These are phyloP conservation scores for Asclepias syriaca DNA, from an alignment of 257 asterid species.

Conservation along the genomic window DNA sequence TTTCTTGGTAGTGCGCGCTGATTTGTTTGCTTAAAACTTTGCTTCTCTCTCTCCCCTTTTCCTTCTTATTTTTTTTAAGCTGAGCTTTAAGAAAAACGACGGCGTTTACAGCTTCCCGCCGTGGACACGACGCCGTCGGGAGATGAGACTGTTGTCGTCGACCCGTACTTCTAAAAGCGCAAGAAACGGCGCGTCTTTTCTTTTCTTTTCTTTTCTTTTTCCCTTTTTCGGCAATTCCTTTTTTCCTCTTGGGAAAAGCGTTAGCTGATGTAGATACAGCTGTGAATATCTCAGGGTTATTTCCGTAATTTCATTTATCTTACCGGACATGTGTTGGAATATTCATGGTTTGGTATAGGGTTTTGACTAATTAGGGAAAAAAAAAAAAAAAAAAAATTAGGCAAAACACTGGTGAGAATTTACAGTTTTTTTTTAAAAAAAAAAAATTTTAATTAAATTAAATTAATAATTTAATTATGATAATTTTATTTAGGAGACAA, in stretches of 20 bases:
- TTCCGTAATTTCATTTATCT: not conserved
- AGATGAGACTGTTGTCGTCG: constrained; percentile 18
- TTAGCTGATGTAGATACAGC: constrained; percentile 14
- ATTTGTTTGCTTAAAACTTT: not conserved
- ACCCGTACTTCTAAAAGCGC: constrained; percentile 7
- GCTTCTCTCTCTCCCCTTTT: not conserved
- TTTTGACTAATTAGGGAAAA: not conserved
- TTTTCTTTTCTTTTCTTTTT: not conserved
- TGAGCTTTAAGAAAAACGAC: constrained; percentile 13
- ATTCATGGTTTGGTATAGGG: constrained; percentile 1
- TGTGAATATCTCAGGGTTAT: constrained; percentile 13
- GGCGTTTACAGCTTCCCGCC: constrained; percentile 6
- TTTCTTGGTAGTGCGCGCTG: constrained; percentile 10
- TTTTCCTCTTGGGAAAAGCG: constrained; percentile 14
- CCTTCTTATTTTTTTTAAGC: not conserved
- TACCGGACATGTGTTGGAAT: not conserved
- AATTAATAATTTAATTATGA: too few relatives aligned
- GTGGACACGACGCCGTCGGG: not conserved
- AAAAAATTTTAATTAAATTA: too few relatives aligned
- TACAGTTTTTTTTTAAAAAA: too few relatives aligned
- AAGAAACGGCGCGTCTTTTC: not conserved
- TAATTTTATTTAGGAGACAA: not conserved
- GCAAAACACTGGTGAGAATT: not conserved
- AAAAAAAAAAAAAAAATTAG: not conserved
- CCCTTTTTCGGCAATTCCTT: not conserved